These are phyloP conservation scores for Excoecaria agallocha DNA, from an alignment of 345 rosid genomes.

Conservation along the genomic window DNA sequence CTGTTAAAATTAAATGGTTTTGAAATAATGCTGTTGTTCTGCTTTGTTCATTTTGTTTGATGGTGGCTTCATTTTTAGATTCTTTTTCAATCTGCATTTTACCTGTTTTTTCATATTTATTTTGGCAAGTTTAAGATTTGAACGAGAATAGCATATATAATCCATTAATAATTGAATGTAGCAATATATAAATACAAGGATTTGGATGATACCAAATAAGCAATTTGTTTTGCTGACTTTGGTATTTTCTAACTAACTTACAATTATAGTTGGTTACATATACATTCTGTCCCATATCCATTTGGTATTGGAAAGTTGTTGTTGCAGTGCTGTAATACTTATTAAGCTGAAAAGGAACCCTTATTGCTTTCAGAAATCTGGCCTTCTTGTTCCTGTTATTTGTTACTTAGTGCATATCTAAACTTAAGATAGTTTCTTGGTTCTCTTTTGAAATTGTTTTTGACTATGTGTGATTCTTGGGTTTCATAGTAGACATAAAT, in stretches of 20 bases:
- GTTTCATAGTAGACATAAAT: neutral
- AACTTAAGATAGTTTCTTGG: neutral
- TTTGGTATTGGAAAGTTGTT: neutral
- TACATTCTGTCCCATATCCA: neutral
- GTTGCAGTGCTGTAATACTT: neutral
- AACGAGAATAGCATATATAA: neutral
- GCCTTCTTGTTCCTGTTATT: constrained; percentile 9
- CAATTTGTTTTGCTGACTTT: neutral
- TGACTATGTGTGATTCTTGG: neutral
- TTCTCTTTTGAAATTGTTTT: neutral
- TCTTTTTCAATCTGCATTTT: neutral
- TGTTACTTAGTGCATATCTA: neutral
- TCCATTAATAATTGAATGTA: neutral
- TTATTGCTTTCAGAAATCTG: neutral
- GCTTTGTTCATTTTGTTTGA: neutral
- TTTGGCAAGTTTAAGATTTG: neutral
- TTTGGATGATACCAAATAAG: neutral
- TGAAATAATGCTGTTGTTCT: neutral
- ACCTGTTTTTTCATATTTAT: neutral
- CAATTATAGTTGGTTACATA: too few species aligned
- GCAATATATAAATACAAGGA: neutral
- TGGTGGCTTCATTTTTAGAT: neutral
- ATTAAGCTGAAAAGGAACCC: neutral
- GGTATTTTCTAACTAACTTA: neutral
- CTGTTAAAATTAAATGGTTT: neutral